phyloP scores from a whole-genome alignment of 139 green algal genomes.

The Choricystis sp. region DNA sequence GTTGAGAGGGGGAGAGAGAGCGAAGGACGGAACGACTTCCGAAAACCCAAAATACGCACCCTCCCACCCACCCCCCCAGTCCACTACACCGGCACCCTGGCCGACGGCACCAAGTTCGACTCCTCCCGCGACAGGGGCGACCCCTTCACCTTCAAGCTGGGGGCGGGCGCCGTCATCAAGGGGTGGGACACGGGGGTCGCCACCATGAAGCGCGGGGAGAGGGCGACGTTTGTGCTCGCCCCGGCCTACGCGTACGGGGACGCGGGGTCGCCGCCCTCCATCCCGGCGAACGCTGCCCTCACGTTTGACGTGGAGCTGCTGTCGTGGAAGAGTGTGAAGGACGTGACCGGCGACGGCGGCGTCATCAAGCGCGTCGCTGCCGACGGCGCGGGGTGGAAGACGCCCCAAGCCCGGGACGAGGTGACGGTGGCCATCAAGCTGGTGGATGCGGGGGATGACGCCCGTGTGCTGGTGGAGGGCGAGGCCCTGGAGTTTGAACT shows the following conservation, averaged over 20 bases:
- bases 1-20: too few species aligned
- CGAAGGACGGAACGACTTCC: too few species aligned
- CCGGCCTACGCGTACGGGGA: slow-evolving; percentile 86
- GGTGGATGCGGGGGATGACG: slow-evolving; percentile 6
- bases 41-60: too few species aligned
- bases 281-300: slow-evolving; percentile 80
- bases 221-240: slow-evolving; percentile 10
- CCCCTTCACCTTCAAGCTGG: slow-evolving; percentile 29
- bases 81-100: background rate
- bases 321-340: slow-evolving; percentile 70
- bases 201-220: slow-evolving; percentile 80
- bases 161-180: slow-evolving; percentile 78
- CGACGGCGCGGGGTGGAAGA: slow-evolving; percentile 38
- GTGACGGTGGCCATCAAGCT: slow-evolving; percentile 43
- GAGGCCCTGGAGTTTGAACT: slow-evolving; percentile 37
- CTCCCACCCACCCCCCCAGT: too few species aligned
- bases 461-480: slow-evolving; percentile 23
- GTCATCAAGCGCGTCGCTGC: slow-evolving; percentile 51
- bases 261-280: slow-evolving; percentile 63
- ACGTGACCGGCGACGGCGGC: slow-evolving; percentile 59
- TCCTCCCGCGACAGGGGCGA: slow-evolving; percentile 17
- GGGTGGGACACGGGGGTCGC: slow-evolving; percentile 86
- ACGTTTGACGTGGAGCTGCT: slow-evolving; percentile 85
- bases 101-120: slow-evolving; percentile 52
- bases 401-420: slow-evolving; percentile 42